Evolutionary conservation across 192 early-diverging fungal genomes (phyloP).

Genomic region (Backusella tuberculispora): DNA sequence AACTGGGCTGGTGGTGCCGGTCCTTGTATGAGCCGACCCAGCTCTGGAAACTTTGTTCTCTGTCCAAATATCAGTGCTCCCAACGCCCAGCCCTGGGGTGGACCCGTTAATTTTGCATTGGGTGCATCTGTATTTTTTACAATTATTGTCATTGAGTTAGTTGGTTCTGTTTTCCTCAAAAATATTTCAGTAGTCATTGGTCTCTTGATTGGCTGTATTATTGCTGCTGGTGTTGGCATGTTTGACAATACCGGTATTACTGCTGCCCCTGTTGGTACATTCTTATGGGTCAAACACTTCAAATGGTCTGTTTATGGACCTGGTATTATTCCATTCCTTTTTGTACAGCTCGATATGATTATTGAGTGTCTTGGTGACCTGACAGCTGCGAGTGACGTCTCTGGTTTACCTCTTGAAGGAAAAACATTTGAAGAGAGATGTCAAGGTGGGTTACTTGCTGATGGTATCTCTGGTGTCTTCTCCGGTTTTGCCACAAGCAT

Average conservation of each 20-base stretch:
- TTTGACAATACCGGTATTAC: slow-evolving; percentile 45
- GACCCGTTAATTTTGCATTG: slow-evolving; percentile 51
- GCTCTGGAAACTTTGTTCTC: slow-evolving; percentile 46
- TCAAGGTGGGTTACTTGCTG: slow-evolving; percentile 58
- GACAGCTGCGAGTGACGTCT: slow-evolving; percentile 60
- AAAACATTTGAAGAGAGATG: slow-evolving; percentile 58
- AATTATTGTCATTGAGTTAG: slow-evolving; percentile 56
- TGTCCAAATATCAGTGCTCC: slow-evolving; percentile 50
- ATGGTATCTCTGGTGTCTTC: slow-evolving; percentile 50
- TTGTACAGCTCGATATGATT: slow-evolving; percentile 52
- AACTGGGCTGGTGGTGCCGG: slow-evolving; percentile 58
- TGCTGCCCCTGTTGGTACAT: slow-evolving; percentile 51
- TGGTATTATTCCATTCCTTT: slow-evolving; percentile 53
- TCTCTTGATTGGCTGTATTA: slow-evolving; percentile 55
- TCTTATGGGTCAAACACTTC: slow-evolving; percentile 58
- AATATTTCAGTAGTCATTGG: slow-evolving; percentile 56
- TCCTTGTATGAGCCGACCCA: slow-evolving; percentile 46
- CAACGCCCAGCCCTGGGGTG: slow-evolving; percentile 58
- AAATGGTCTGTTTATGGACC: slow-evolving; percentile 51
- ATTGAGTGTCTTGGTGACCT: slow-evolving; percentile 58
- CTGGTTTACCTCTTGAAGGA: slow-evolving; percentile 54
- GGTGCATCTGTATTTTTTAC: slow-evolving; percentile 50
- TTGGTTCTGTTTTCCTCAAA: slow-evolving; percentile 62
- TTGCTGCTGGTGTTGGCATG: slow-evolving; percentile 53
- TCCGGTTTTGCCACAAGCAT: slow-evolving; percentile 53